Base-by-base conservation (phyloP, 139 green algal species). In the Asterochloris erici region DNA sequence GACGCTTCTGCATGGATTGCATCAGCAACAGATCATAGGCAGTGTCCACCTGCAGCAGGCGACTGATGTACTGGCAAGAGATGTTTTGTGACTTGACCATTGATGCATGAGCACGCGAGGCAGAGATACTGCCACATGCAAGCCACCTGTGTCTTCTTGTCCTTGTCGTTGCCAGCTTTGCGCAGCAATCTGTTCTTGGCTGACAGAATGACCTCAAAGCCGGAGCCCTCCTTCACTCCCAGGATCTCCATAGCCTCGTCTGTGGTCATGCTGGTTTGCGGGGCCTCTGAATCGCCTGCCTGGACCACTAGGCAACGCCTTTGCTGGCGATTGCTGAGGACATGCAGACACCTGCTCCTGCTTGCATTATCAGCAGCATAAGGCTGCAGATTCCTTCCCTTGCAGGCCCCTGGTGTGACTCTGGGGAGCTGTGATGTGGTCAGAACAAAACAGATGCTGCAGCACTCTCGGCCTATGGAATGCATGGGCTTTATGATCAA, bases 11-110 rank as follows among this genome's bases (percentile, higher is more conserved):
- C 88, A 97, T 93, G 81, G 78, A 89, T 78, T 92, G 87, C 91
- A 95, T 95, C 74, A 97, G 90, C 12, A 97, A 81, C 27, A 93
- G 79, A 74, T 97, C 92, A 79, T 95, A 96, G 1, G 92, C 92
- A 11, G 84, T 77, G 74, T 95, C 91, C 27, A 95, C 77, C 88
- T 96, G 86, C 68, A 71, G 16, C 9, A 64, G 13, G 27, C 16
- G 47, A 27, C 1, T 1, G 23, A 77, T 54, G n/a, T 4, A 12
- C 12, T 23, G 29, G 29, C 15, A 77, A 60, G 12, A 26, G 24
- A 77, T 15, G 17, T 60, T 17, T 12, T 38, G 27, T 28, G 27
- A 54, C 38, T 54, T 54, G 38, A 54, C 6, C 38, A 54, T 54
- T 54, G 38, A 54, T 54, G 38, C 38, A 54, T 54, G 38, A 54